Base-by-base conservation (phyloP, 2,329 filamentous ascomycete species). In the Xylariales sp. region DNA sequence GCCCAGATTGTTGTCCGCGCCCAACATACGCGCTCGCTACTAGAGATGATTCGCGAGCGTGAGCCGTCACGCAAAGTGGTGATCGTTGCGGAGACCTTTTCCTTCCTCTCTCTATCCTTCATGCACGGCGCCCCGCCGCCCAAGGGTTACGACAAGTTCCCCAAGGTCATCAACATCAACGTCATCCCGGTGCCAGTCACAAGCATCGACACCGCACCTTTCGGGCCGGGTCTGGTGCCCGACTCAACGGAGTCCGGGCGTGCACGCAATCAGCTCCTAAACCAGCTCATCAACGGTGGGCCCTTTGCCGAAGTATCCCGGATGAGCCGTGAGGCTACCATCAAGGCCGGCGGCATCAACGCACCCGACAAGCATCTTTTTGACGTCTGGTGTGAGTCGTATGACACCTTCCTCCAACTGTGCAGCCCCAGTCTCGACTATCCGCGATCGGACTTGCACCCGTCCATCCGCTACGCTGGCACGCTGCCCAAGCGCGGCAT, bases 381-480 rank as follows among this genome's bases (percentile, higher is more conserved):
- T 21, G 53, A 60, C 29, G 44, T 47, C 25, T 59, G 53, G 49
- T 41, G 52, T 33, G 36, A 49, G 11, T 43, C 51, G 13, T 55
- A 53, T 38, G 62, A 67, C 38, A 49, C 55, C 5, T 49, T 48
- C 2, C 49, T 69, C 4, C 59, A 67, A 30, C 44, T 64, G 38
- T 60, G 60, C 30, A 45, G 52, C 17, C 61, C 62, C 2, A 52
- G 51, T 7, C 50, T 61, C 7, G 62, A 66, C 40, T 63, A 59
- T 36, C 52, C 50, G 2, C 46, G 61, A 3, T 53, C 45, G 21
- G 62, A 65, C 40, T 42, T 66, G 4, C 60, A 63, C 6, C 40
- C 57, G 0, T 58, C 59, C 12, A 51, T 75, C 18, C 58, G 60
- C 6, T 74, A 66, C 39, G 57, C 62, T 16, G 73, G 73, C 3